Evolutionary conservation across 345 rosid genomes (phyloP), one percentile per base, ranked within the genome.

Genomic region (Brassica napus): DNA sequence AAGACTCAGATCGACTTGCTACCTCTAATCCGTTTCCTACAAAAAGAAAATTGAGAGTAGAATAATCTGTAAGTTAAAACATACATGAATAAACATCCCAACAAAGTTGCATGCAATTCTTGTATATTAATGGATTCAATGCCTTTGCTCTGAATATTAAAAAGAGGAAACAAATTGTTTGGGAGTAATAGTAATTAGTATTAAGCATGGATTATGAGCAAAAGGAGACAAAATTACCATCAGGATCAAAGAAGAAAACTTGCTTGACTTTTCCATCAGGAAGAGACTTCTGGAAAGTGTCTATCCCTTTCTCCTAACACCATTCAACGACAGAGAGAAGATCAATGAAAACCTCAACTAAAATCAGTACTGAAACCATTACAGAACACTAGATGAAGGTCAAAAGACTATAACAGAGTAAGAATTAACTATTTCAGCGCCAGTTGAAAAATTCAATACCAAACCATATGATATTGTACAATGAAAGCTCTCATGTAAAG

Each of bases 1-100:
- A 79, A 78, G 77, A 74, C 61, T 77, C 92, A 18, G 79, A 6
- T 62, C 83, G 82, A 73, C 94, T 87, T 1, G 97, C 93, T 24
- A 92, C 94, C 83, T 93, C 98, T 87, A 94, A 81, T 28, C 98
- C 98, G 16, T 94, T 93, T 31, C 98, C 98, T 92, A 94, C 76
- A 71, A 49, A 72, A 15, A 18, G 4, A 8, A 60, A 55, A 28
- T 6, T 34, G 32, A 62, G 4, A 73, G 49, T 39, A 70, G 4
- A 37, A 39, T 39, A 32, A 59, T 57, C 28, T 62, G 72, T 63
- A n/a, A 66, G 77, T 32, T 52, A n/a, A 44, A 32, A 69, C 34
- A 23, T 55, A 39, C 68, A 74, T 5, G 54, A 60, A 12, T 15
- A 60, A 60, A 34, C 34, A 63, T 6, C 10, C 21, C 23, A 31